Percentiles rank a stretch among this genome's conserved stretches.
Evolutionary conservation across 495 filamentous ascomycete genomes (phyloP).

Genomic region (Poronia punctata): DNA sequence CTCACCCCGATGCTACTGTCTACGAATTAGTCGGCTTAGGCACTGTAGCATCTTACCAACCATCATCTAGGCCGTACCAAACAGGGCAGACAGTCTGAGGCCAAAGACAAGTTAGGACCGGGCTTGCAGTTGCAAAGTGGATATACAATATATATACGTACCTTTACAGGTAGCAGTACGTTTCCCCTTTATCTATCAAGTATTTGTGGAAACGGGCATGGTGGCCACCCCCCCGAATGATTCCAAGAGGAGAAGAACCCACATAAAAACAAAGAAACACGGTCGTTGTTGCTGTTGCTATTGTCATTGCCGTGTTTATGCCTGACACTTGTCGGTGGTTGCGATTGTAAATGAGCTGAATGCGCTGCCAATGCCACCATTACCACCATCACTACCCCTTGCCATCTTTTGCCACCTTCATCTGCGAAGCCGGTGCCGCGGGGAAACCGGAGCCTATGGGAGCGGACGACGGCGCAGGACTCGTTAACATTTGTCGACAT

Average conservation of each 20-base stretch:
- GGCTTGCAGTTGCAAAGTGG: constrained; percentile 4
- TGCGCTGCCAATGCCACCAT: constrained; percentile 6
- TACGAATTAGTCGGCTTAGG: constrained; percentile 2
- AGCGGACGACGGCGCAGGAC: constrained; percentile 2
- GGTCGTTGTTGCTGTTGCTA: constrained; percentile 4
- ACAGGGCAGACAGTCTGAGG: not conserved
- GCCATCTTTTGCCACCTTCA: too few species aligned
- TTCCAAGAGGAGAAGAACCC: too few species aligned
- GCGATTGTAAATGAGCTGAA: constrained; percentile 4
- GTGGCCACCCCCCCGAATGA: too few species aligned
- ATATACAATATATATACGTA: too few species aligned
- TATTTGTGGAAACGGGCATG: too few species aligned
- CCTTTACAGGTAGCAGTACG: constrained; percentile 14
- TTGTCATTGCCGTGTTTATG: constrained; percentile 1
- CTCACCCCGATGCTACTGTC: constrained; percentile 6
- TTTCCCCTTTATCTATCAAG: too few species aligned
- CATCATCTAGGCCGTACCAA: constrained; percentile 1
- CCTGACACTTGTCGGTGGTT: not conserved
- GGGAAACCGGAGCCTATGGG: constrained; percentile 5
- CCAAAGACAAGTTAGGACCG: not conserved
- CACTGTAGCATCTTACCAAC: constrained; percentile 2
- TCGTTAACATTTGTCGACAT: constrained; percentile 8
- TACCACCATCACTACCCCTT: constrained; percentile 1
- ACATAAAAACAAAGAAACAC: not conserved
- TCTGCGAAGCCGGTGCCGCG: not conserved